Evolutionary conservation across 2,329 filamentous ascomycete genomes (phyloP).

Genomic region (Colletotrichum trifolii): DNA sequence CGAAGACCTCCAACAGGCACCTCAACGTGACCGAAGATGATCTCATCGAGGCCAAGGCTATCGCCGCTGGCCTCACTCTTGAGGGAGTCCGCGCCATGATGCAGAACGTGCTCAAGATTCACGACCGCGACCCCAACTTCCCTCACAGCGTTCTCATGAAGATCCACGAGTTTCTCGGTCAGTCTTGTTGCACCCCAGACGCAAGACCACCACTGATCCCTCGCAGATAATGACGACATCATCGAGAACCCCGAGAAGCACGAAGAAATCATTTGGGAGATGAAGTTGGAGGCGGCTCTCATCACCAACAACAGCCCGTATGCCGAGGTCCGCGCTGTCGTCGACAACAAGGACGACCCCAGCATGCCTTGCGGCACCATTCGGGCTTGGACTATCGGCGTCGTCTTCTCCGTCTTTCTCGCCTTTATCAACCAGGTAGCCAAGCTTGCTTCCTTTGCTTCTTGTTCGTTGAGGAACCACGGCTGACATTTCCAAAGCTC

Average conservation of each 20-base stretch:
- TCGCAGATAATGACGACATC: conserved; percentile 41
- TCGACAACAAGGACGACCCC: conserved; percentile 66
- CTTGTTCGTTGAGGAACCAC: neutral
- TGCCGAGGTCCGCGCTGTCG: conserved; percentile 66
- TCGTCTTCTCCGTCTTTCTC: conserved; percentile 60
- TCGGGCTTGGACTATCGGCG: conserved; percentile 64
- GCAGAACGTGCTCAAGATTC: conserved; percentile 52
- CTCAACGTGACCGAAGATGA: conserved; percentile 56
- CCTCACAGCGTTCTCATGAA: conserved; percentile 52
- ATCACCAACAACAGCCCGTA: conserved; percentile 68
- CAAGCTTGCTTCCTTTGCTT: neutral
- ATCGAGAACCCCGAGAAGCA: conserved; percentile 58
- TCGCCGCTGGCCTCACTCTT: conserved; percentile 48
- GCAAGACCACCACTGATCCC: neutral
- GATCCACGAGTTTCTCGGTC: conserved; percentile 54
- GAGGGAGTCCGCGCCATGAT: conserved; percentile 51
- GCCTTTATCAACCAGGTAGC: conserved; percentile 62
- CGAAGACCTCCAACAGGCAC: conserved; percentile 14
- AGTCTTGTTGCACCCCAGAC: conserved; percentile 46
- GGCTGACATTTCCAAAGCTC: conserved; percentile 43
- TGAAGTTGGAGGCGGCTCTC: conserved; percentile 66
- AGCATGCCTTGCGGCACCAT: conserved; percentile 63
- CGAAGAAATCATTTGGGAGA: conserved; percentile 60
- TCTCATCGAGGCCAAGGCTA: conserved; percentile 55
- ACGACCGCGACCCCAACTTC: conserved; percentile 57